phyloP scores from a whole-genome alignment of 306 rosid species.

The Inga leiocalycina region DNA sequence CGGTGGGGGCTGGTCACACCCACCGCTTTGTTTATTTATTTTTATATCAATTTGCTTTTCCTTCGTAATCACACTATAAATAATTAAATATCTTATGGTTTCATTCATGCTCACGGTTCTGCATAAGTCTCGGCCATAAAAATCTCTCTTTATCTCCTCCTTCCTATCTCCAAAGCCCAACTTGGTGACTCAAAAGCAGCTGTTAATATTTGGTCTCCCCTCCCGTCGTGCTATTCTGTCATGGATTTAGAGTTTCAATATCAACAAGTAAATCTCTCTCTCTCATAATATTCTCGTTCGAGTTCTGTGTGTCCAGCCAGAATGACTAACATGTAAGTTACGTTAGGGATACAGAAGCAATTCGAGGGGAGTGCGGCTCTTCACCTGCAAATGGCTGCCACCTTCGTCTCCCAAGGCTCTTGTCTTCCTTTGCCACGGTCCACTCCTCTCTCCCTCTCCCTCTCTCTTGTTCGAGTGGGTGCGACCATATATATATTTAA shows the following conservation, averaged over 20 bases:
- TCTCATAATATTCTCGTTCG: neutral
- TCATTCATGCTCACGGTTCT: neutral
- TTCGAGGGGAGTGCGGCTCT: conserved; percentile 72
- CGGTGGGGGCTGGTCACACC: neutral
- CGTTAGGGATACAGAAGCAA: conserved; percentile 62
- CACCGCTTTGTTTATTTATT: neutral
- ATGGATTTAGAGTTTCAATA: conserved; percentile 58
- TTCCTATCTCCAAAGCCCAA: neutral
- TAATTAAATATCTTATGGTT: neutral
- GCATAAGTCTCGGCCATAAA: neutral
- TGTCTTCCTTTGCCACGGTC: conserved; percentile 91
- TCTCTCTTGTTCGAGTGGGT: neutral
- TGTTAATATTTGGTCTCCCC: neutral
- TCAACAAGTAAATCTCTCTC: conserved; percentile 48
- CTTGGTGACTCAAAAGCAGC: neutral
- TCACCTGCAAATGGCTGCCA: conserved; percentile 87
- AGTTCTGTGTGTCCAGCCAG: neutral
- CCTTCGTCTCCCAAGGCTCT: conserved; percentile 67
- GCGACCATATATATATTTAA: neutral
- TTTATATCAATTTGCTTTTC: too few relatives aligned
- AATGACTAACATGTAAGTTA: neutral
- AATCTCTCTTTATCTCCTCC: neutral
- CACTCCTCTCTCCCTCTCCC: neutral
- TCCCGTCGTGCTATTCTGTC: neutral
- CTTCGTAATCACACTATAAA: neutral